These are phyloP conservation scores for Pleochaeta shiraiana DNA, from an alignment of 2,329 filamentous ascomycete species.

Conservation along the genomic window DNA sequence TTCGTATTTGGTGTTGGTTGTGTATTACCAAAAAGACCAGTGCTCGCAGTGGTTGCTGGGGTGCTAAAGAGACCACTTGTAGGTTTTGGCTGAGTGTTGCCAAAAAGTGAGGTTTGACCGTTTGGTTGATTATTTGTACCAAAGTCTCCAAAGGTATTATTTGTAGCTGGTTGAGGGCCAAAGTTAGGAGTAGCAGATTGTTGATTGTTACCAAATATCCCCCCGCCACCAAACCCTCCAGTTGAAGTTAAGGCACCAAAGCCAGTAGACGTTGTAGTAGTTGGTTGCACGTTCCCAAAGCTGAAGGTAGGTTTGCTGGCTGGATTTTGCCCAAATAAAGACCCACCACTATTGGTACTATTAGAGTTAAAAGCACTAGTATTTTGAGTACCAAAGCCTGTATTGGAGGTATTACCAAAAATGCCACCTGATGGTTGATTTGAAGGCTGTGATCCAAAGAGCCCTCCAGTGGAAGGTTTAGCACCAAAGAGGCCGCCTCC, in stretches of 20 bases:
- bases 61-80: slow-evolving; percentile 23
- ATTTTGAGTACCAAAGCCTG: slow-evolving; percentile 20
- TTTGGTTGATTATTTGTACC: slow-evolving; percentile 20
- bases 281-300: slow-evolving; percentile 12
- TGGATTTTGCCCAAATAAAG: slow-evolving; percentile 17
- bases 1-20: slow-evolving; percentile 16
- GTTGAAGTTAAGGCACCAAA: slow-evolving; percentile 14
- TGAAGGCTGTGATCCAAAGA: slow-evolving; percentile 22
- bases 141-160: slow-evolving; percentile 22
- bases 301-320: slow-evolving; percentile 20
- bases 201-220: slow-evolving; percentile 21
- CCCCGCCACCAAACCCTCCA: slow-evolving; percentile 14
- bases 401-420: slow-evolving; percentile 16
- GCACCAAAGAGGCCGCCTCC: slow-evolving; percentile 23
- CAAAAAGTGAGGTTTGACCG: slow-evolving; percentile 18
- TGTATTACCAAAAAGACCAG: slow-evolving; percentile 21
- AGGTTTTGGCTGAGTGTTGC: slow-evolving; percentile 21
- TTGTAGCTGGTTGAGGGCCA: slow-evolving; percentile 21
- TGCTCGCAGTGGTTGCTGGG: slow-evolving; percentile 13
- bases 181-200: slow-evolving; percentile 17
- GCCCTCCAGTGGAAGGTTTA: slow-evolving; percentile 18
- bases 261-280: slow-evolving; percentile 9
- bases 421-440: slow-evolving; percentile 8
- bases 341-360: slow-evolving; percentile 14
- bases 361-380: slow-evolving; percentile 15